Evolutionary conservation across 2,329 filamentous ascomycete genomes (phyloP).

Genomic region (Neofusicoccum sp.): DNA sequence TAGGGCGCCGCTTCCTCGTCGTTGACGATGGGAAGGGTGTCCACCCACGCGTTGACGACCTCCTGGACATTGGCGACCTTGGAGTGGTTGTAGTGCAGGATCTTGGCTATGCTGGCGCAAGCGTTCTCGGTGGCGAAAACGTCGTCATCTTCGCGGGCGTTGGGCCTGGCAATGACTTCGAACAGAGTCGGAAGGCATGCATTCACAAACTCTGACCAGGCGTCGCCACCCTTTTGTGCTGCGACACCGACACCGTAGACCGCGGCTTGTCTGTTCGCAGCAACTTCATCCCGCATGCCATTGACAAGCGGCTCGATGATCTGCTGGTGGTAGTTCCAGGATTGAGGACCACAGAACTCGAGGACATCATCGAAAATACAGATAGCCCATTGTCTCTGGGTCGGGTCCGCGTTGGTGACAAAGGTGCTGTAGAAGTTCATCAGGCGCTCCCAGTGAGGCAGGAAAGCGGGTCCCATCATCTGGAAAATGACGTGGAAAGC

Average conservation of each 20-base stretch:
- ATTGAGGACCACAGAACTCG: constrained; percentile 90
- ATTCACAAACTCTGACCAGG: constrained; percentile 85
- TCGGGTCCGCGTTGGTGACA: constrained; percentile 76
- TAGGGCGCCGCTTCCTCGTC: constrained; percentile 97
- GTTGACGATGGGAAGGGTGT: constrained; percentile 86
- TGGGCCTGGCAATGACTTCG: constrained; percentile 74
- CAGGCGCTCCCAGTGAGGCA: constrained; percentile 83
- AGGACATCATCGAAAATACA: constrained; percentile 98
- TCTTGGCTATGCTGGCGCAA: constrained; percentile 94
- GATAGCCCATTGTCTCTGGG: constrained; percentile 96
- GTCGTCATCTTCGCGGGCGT: constrained; percentile 86
- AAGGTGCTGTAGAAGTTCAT: constrained; percentile 84
- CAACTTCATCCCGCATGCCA: constrained; percentile 80
- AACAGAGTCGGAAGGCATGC: constrained; percentile 79
- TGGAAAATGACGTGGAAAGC: constrained; percentile 99
- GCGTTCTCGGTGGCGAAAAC: constrained; percentile 98
- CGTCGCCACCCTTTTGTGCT: constrained; percentile 82
- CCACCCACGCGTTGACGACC: constrained; percentile 80
- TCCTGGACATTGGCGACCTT: constrained; percentile 75
- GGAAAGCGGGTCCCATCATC: constrained; percentile 81
- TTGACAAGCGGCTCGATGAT: constrained; percentile 84
- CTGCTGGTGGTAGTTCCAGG: constrained; percentile 79
- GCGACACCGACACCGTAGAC: constrained; percentile 95
- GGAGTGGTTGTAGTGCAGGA: constrained; percentile 81
- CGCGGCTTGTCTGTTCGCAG: constrained; percentile 91